Conservation (phyloP, 352 stramenopile genomes). For the Phytopythium helicoides region DNA sequence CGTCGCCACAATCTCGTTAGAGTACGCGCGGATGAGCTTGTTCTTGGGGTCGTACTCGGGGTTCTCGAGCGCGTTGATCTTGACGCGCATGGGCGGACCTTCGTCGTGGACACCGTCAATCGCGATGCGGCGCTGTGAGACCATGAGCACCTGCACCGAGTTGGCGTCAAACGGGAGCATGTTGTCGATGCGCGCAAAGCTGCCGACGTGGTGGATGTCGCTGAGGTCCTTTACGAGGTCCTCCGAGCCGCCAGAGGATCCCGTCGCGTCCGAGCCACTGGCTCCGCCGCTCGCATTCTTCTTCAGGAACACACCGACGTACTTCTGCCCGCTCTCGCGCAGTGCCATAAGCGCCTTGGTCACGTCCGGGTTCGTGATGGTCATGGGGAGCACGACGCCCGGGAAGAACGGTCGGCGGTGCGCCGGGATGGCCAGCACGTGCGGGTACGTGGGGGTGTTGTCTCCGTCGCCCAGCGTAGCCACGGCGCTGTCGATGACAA, state of each 20-base stretch:
- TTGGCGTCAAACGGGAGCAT: conserved; percentile 80
- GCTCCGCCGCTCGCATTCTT: conserved; percentile 36
- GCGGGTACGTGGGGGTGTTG: conserved; percentile 60
- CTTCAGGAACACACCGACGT: conserved; percentile 94
- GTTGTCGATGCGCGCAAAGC: conserved; percentile 95
- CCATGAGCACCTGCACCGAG: conserved; percentile 80
- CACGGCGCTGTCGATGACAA: conserved; percentile 62
- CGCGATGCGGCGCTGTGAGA: conserved; percentile 86
- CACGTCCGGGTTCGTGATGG: conserved; percentile 79
- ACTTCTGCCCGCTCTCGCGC: conserved; percentile 84
- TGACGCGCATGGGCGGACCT: conserved; percentile 57
- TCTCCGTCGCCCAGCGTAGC: conserved; percentile 64
- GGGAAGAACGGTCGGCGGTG: conserved; percentile 82
- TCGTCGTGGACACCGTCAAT: conserved; percentile 74
- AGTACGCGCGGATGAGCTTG: conserved; percentile 94
- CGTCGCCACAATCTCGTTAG: conserved; percentile 97
- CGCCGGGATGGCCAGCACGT: conserved; percentile 76
- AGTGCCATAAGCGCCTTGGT: conserved; percentile 89
- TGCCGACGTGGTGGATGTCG: conserved; percentile 95
- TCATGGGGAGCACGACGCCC: conserved; percentile 81
- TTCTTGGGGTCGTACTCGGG: conserved; percentile 63
- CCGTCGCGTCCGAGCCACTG: conserved; percentile 17
- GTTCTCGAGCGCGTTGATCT: conserved; percentile 76
- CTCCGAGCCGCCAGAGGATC: conserved; percentile 38
- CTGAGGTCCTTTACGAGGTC: conserved; percentile 92